Evolutionary conservation across 2,329 filamentous ascomycete genomes (phyloP).

Genomic region (Diplodia mutila): DNA sequence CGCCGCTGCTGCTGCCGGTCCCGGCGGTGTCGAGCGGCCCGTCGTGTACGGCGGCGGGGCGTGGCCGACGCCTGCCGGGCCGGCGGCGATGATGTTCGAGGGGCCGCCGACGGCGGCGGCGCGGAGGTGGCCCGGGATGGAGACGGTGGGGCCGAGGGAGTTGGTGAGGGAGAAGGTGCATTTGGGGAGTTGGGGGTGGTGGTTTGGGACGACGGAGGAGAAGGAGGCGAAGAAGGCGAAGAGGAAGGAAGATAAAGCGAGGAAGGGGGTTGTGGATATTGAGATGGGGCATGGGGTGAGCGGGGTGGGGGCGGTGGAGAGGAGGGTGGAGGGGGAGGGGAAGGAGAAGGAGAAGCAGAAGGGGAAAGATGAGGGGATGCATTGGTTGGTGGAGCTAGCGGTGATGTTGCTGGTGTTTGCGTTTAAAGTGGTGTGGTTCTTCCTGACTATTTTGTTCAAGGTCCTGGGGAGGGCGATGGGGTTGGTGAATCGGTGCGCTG

Average conservation of each 20-base stretch:
- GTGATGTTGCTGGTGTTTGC: conserved; percentile 46
- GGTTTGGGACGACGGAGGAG: conserved; percentile 27
- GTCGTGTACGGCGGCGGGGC: not conserved
- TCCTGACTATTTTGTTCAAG: conserved; percentile 48
- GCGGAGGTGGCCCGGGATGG: conserved; percentile 32
- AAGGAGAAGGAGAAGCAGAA: not conserved
- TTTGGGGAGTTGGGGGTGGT: not conserved
- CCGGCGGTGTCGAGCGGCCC: not conserved
- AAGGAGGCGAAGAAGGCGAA: not conserved
- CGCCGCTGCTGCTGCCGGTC: not conserved
- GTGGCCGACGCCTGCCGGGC: not conserved
- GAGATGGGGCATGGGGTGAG: not conserved
- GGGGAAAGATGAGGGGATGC: conserved; percentile 26
- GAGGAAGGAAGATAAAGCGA: not conserved
- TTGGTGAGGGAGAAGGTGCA: conserved; percentile 1
- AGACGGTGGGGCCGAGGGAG: not conserved
- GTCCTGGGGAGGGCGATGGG: conserved; percentile 45
- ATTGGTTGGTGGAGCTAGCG: conserved; percentile 44
- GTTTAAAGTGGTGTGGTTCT: conserved; percentile 48
- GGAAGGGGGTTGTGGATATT: conserved; percentile 27
- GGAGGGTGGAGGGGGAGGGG: not conserved
- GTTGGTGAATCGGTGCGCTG: conserved; percentile 42
- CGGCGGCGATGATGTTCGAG: not conserved
- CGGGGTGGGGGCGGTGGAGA: not conserved
- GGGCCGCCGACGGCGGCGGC: conserved; percentile 31